A percentile compares a stretch with the other conserved stretches of the same genome.
Evolutionary conservation across 202 grass and related monocot genomes (phyloP).

Genomic region (Setaria italica): DNA sequence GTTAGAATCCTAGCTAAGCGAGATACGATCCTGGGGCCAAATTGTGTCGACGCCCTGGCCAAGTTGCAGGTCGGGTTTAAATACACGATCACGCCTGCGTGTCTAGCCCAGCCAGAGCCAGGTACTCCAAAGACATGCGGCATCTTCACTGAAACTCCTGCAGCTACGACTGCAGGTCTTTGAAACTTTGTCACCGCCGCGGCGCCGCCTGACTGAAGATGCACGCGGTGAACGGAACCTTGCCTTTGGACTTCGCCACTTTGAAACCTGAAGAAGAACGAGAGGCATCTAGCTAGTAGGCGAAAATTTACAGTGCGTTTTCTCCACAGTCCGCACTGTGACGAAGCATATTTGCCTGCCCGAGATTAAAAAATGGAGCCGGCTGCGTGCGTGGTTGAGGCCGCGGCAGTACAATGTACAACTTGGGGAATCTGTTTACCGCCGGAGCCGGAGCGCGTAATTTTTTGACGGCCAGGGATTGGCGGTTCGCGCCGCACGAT

Average conservation of each 20-base stretch:
- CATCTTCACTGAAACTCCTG: slow-evolving; percentile 6
- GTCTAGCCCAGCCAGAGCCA: neutral
- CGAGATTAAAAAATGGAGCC: neutral
- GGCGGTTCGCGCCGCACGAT: neutral
- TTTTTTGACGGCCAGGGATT: slow-evolving; percentile 9
- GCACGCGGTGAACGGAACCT: neutral
- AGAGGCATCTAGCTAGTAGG: neutral
- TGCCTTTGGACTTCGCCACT: neutral
- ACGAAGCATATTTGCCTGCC: neutral
- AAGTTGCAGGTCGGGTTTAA: neutral
- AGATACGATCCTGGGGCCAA: neutral
- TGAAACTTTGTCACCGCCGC: slow-evolving; percentile 14
- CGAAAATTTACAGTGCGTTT: neutral
- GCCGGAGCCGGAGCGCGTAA: neutral
- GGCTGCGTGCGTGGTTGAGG: neutral
- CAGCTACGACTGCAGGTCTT: neutral
- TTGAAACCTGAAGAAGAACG: neutral
- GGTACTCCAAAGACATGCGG: neutral
- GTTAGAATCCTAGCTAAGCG: slow-evolving; percentile 1
- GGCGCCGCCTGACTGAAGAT: neutral
- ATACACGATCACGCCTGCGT: neutral
- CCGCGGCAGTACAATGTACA: neutral
- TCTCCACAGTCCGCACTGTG: neutral
- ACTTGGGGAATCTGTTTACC: slow-evolving; percentile 7
- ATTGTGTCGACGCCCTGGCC: neutral